These are phyloP conservation scores for Lentinula edodes DNA, from an alignment of 768 basidiomycete species.

Conservation along the genomic window DNA sequence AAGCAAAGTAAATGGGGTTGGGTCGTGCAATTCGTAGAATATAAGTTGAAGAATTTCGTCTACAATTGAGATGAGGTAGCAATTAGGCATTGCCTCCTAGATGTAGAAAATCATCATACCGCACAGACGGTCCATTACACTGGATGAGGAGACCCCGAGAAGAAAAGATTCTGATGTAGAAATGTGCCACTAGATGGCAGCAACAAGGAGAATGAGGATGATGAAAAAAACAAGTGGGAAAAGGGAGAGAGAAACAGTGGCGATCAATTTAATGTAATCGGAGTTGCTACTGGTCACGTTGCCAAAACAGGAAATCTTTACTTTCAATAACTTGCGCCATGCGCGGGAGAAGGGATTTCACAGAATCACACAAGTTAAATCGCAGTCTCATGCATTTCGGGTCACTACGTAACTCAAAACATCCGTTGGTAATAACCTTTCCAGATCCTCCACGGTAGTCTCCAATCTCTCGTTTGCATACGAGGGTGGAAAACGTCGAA, in stretches of 20 bases:
- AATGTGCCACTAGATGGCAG: not conserved
- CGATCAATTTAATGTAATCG: not conserved
- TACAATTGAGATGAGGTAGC: slow-evolving; percentile 12
- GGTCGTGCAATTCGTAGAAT: slow-evolving; percentile 67
- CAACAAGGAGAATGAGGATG: slow-evolving; percentile 8
- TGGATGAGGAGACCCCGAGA: not conserved
- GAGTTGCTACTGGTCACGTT: not conserved
- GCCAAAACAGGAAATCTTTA: not conserved
- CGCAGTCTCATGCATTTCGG: not conserved
- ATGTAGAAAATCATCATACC: not conserved
- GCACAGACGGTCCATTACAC: slow-evolving; percentile 18
- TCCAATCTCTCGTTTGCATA: slow-evolving; percentile 68
- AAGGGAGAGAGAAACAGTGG: not conserved
- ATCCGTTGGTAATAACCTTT: slow-evolving; percentile 32
- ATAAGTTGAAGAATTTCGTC: slow-evolving; percentile 70
- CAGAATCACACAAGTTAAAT: not conserved
- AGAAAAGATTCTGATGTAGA: not conserved
- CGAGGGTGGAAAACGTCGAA: slow-evolving; percentile 69
- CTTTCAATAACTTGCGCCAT: not conserved
- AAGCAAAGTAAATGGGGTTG: slow-evolving; percentile 49
- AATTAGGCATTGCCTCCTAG: slow-evolving; percentile 8
- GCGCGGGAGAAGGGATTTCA: not conserved
- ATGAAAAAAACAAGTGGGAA: slow-evolving; percentile 8
- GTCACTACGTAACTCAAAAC: slow-evolving; percentile 23
- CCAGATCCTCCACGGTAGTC: slow-evolving; percentile 62